These are phyloP conservation scores for Cyberlindnera maclurae DNA, from an alignment of 805 yeast species.

Conservation along the genomic window DNA sequence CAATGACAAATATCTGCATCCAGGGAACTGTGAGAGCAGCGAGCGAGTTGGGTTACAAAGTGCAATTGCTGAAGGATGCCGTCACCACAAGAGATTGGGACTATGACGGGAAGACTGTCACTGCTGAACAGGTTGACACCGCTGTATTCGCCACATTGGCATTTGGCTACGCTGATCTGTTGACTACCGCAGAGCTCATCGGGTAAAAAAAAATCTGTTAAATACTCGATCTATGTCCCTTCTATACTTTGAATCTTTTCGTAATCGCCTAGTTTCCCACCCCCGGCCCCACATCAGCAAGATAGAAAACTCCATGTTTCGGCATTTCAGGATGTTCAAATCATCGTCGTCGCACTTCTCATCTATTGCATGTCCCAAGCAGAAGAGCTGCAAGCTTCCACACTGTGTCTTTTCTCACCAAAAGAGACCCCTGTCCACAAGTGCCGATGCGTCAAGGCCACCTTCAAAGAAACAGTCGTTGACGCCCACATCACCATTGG, in stretches of 20 bases:
- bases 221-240: too few species aligned
- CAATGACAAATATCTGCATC: conserved; percentile 18
- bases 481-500: not conserved
- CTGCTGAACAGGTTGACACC: conserved; percentile 7
- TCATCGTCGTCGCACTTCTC: conserved; percentile 16
- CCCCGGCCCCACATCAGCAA: not conserved
- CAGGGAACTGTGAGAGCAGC: conserved; percentile 18
- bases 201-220: not conserved
- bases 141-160: conserved; percentile 14
- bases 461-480: not conserved
- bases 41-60: conserved; percentile 14
- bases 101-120: conserved; percentile 11
- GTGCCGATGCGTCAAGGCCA: not conserved
- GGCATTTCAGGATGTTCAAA: conserved; percentile 19
- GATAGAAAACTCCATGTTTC: not conserved
- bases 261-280: not conserved
- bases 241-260: not conserved
- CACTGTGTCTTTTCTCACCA: conserved; percentile 27
- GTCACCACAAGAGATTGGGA: conserved; percentile 14
- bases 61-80: conserved; percentile 12
- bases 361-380: conserved; percentile 24
- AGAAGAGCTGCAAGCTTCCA: conserved; percentile 22
- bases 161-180: conserved; percentile 7
- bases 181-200: not conserved
- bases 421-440: not conserved